Evolutionary conservation across 2,329 filamentous ascomycete species (phyloP).

Genomic region (Venturia pyrina): DNA sequence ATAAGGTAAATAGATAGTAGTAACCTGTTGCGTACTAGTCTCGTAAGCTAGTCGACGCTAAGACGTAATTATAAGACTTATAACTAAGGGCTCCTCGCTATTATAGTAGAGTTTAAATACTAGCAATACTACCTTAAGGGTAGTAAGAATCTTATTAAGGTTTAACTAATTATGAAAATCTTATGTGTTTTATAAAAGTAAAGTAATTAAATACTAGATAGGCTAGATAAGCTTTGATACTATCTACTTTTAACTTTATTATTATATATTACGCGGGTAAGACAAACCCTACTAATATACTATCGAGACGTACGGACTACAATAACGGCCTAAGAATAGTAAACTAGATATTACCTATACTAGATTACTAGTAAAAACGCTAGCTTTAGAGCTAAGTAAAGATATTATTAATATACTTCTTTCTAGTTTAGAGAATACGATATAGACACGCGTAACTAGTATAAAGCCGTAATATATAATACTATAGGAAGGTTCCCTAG

Average conservation of each 20-base stretch:
- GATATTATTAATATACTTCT: conserved; percentile 1
- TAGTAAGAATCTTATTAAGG: conserved; percentile 14
- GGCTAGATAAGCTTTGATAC: too few relatives aligned
- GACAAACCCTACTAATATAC: too few relatives aligned
- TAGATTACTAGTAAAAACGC: not conserved
- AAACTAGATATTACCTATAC: not conserved
- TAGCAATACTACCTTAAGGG: not conserved
- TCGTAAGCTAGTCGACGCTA: too few relatives aligned
- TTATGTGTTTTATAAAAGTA: conserved; percentile 21
- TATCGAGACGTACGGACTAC: too few relatives aligned
- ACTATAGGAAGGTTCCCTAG: not conserved
- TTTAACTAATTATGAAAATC: conserved; percentile 22
- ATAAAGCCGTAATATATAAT: not conserved
- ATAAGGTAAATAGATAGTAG: too few relatives aligned
- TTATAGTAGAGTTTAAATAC: too few relatives aligned
- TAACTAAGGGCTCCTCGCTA: too few relatives aligned
- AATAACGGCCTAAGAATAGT: not conserved
- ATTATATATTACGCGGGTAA: too few relatives aligned
- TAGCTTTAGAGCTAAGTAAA: not conserved
- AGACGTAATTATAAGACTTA: too few relatives aligned
- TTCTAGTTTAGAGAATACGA: too few relatives aligned
- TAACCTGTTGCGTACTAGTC: too few relatives aligned
- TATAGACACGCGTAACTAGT: not conserved
- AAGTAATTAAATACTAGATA: conserved; percentile 18
- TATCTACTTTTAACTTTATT: too few relatives aligned